Percentiles rank a stretch among this genome's conserved stretches.
These are phyloP conservation scores for Nicotiana otophora DNA, from an alignment of 257 asterid genomes.

Conservation along the genomic window DNA sequence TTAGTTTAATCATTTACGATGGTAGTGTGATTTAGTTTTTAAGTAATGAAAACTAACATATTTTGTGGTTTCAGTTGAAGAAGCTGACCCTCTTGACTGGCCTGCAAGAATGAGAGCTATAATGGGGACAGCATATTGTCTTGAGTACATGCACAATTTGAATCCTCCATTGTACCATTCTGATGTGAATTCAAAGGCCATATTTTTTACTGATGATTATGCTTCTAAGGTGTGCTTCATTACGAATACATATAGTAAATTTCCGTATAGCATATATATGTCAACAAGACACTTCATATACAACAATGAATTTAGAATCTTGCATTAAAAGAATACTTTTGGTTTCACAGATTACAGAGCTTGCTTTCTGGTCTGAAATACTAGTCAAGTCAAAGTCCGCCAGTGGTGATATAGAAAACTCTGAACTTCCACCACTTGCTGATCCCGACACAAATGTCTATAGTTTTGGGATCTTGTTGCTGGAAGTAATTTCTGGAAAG, in stretches of 20 bases:
- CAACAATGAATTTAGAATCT: background rate
- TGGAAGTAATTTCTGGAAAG: constrained; percentile 10
- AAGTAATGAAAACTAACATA: background rate
- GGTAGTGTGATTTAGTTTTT: background rate
- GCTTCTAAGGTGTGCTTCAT: constrained; percentile 17
- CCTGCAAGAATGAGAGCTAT: constrained; percentile 10
- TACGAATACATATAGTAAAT: background rate
- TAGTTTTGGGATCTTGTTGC: constrained; percentile 7
- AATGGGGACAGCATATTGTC: constrained; percentile 22
- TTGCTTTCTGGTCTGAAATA: constrained; percentile 9
- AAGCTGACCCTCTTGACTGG: constrained; percentile 20
- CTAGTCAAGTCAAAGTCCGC: background rate
- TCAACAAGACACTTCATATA: background rate
- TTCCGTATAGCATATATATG: background rate
- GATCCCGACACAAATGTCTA: constrained; percentile 6
- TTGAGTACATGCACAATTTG: constrained; percentile 17
- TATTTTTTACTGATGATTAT: constrained; percentile 14
- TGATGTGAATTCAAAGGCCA: constrained; percentile 12
- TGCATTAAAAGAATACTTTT: background rate
- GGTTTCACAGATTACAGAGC: background rate
- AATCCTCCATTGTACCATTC: constrained; percentile 8
- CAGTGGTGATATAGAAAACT: background rate
- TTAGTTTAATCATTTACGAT: background rate
- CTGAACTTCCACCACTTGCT: background rate
- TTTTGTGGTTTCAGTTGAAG: constrained; percentile 10